Conservation (phyloP, 2,329 filamentous ascomycete genomes). For the Lachnellula hyalina region DNA sequence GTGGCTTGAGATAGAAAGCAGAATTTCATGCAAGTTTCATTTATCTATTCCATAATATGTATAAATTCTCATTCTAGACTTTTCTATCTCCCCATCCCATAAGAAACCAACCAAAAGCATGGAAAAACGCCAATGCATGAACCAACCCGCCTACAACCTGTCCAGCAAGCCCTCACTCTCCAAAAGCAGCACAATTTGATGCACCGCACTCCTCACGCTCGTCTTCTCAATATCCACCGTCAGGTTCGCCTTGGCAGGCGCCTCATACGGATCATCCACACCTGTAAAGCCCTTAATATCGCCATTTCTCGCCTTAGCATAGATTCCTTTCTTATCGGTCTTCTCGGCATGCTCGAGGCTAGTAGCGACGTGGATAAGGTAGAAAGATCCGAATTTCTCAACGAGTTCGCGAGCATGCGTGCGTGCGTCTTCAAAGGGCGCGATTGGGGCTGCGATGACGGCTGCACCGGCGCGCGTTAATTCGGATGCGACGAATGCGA, state of each 20-base stretch:
- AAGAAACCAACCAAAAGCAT: too few species aligned
- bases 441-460: slow-evolving; percentile 94
- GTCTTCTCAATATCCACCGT: slow-evolving; percentile 81
- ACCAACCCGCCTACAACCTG: slow-evolving; percentile 34
- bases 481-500: slow-evolving; percentile 93
- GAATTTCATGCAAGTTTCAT: too few species aligned
- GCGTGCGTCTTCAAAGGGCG: slow-evolving; percentile 78
- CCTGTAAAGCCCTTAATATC: slow-evolving; percentile 98
- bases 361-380: slow-evolving; percentile 91
- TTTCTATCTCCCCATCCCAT: too few species aligned
- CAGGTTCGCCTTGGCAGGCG: slow-evolving; percentile 73
- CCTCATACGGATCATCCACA: slow-evolving; percentile 95
- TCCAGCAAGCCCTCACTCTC: slow-evolving; percentile 88
- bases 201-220: slow-evolving; percentile 85
- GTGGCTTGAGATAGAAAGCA: too few species aligned
- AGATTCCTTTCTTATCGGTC: slow-evolving; percentile 90
- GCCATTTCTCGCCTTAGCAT: slow-evolving; percentile 74
- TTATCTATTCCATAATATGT: too few species aligned
- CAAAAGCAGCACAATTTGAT: slow-evolving; percentile 90
- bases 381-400: slow-evolving; percentile 86
- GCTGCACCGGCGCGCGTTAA: slow-evolving; percentile 88
- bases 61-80: too few species aligned
- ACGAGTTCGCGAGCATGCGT: slow-evolving; percentile 76
- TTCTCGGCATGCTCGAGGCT: slow-evolving; percentile 89
- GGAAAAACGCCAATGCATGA: too few species aligned